phyloP scores from a whole-genome alignment of 331 rosid species.

The Arachis monticola region DNA sequence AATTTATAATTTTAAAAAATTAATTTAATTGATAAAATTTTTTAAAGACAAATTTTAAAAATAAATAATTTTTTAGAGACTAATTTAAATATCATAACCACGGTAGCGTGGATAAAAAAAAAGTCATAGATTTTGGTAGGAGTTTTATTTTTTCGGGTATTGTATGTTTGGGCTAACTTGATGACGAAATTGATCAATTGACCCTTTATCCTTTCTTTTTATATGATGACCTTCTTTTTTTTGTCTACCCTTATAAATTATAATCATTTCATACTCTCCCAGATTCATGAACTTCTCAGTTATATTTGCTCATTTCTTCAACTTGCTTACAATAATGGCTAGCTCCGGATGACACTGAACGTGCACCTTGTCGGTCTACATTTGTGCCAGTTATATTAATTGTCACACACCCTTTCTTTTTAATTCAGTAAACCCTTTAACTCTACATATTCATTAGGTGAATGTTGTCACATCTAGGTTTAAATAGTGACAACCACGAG shows the following conservation, averaged over 20 bases:
- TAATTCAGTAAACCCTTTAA: not conserved
- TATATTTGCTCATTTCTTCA: constrained; percentile 16
- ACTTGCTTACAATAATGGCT: constrained; percentile 50
- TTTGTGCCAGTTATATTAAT: constrained; percentile 35
- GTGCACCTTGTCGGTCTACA: constrained; percentile 57
- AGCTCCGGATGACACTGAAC: constrained; percentile 45
- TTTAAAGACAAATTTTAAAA: no score
- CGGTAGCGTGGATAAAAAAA: not conserved
- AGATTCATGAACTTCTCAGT: constrained; percentile 43
- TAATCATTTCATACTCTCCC: constrained; percentile 34
- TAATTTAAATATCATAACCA: no score
- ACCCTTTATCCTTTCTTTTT: not conserved
- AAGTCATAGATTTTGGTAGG: constrained; percentile 20
- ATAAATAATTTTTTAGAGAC: no score
- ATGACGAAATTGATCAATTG: constrained; percentile 16
- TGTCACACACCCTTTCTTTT: constrained; percentile 34
- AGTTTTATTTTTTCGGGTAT: not conserved
- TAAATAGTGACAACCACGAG: not conserved
- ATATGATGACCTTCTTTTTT: no score
- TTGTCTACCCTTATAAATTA: constrained; percentile 13
- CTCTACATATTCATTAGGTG: constrained; percentile 23
- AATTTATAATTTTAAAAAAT: no score
- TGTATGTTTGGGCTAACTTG: constrained; percentile 10
- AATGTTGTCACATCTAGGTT: constrained; percentile 43
- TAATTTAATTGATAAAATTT: no score